phyloP scores from a whole-genome alignment of 768 basidiomycete genomes.

The Leccinum incarnatum region DNA sequence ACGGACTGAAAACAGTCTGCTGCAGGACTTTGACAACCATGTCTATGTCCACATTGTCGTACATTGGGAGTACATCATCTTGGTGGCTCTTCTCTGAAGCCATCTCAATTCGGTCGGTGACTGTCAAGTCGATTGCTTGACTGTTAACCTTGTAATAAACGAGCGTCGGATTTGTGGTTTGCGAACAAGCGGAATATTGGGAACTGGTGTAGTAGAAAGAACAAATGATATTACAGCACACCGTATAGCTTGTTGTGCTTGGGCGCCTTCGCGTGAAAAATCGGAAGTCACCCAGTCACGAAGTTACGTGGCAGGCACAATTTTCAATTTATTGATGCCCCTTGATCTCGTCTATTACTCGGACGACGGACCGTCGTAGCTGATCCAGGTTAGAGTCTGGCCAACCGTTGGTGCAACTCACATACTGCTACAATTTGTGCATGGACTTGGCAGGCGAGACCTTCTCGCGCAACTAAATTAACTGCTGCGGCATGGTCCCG shows the following conservation, averaged over 20 bases:
- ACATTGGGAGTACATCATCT: conserved; percentile 46
- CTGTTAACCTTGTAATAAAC: background rate
- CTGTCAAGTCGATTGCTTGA: background rate
- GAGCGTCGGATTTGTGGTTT: background rate
- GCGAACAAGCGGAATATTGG: background rate
- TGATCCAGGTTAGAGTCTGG: too few relatives aligned
- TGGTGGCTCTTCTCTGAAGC: conserved; percentile 8
- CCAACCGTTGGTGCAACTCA: too few relatives aligned
- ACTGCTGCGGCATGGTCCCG: too few relatives aligned
- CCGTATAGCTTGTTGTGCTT: too few relatives aligned
- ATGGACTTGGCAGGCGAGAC: too few relatives aligned
- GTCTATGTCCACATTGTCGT: conserved; percentile 75
- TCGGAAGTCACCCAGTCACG: too few relatives aligned
- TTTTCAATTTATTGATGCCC: too few relatives aligned
- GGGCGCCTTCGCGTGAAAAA: background rate
- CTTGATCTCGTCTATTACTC: too few relatives aligned
- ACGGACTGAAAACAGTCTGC: conserved; percentile 77
- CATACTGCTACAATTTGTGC: too few relatives aligned
- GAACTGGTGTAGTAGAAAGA: background rate
- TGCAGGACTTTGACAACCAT: conserved; percentile 73
- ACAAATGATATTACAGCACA: background rate
- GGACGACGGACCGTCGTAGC: too few relatives aligned
- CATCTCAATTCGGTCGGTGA: conserved; percentile 1
- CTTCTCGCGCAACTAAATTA: too few relatives aligned
- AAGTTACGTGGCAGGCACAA: too few relatives aligned